A percentile compares a stretch with the other conserved stretches of the same genome.
Conservation (phyloP, 2,329 filamentous ascomycete genomes). For the Harringtonia lauricola region DNA sequence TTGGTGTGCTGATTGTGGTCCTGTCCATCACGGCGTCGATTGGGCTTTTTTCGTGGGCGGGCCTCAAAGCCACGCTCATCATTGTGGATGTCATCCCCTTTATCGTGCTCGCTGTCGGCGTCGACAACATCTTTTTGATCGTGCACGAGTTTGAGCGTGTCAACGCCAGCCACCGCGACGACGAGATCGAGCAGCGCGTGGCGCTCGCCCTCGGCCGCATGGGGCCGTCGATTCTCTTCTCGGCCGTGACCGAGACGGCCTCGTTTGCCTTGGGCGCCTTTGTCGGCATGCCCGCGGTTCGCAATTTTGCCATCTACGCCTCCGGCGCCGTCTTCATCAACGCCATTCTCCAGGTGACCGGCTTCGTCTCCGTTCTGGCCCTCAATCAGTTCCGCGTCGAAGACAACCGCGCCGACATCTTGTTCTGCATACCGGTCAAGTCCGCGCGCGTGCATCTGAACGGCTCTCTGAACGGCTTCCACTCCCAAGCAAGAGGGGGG, state of each 20-base stretch:
- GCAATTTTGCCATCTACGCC: conserved; percentile 94
- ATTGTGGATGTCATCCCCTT: conserved; percentile 98
- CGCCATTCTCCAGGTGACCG: conserved; percentile 89
- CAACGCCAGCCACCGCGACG: conserved; percentile 83
- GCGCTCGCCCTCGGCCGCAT: conserved; percentile 87
- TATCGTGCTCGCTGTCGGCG: conserved; percentile 88
- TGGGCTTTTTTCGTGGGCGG: conserved; percentile 82
- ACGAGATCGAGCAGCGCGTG: conserved; percentile 75
- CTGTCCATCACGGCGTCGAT: conserved; percentile 97
- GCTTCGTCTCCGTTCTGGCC: conserved; percentile 87
- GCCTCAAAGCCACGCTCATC: conserved; percentile 90
- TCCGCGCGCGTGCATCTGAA: conserved; percentile 58
- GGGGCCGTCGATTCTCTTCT: conserved; percentile 92
- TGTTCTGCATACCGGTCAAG: conserved; percentile 78
- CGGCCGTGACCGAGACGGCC: conserved; percentile 86
- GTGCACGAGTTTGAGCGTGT: conserved; percentile 96
- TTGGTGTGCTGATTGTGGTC: conserved; percentile 87
- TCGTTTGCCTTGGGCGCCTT: conserved; percentile 88
- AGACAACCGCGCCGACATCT: conserved; percentile 77
- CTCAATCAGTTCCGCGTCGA: conserved; percentile 89
- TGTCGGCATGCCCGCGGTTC: conserved; percentile 94
- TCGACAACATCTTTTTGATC: conserved; percentile 98
- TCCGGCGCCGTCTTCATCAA: conserved; percentile 96
- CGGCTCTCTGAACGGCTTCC: conserved; percentile 25
- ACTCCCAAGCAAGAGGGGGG: no score